These are phyloP conservation scores for Sonneratia alba DNA, from an alignment of 345 rosid species.

Conservation along the genomic window DNA sequence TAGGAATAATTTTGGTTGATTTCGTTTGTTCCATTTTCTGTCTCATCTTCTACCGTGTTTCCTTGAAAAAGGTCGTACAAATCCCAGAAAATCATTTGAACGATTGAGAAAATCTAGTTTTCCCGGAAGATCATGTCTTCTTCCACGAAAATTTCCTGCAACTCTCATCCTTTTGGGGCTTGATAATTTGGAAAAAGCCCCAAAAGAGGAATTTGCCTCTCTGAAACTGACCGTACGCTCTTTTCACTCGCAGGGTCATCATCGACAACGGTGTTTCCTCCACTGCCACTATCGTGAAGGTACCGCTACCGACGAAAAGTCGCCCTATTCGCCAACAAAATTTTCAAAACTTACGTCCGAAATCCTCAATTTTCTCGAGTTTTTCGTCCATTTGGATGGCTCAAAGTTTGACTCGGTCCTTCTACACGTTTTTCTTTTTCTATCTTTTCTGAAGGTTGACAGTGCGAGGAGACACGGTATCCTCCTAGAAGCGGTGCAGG, in stretches of 20 bases:
- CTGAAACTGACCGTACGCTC: slow-evolving; percentile 1
- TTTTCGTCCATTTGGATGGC: not conserved
- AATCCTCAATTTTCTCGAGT: not conserved
- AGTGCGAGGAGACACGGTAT: slow-evolving; percentile 89
- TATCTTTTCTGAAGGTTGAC: slow-evolving; percentile 41
- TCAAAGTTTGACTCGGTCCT: not conserved
- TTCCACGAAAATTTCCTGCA: not conserved
- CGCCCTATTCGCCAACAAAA: not conserved
- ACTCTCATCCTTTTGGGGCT: not conserved
- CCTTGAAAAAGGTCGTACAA: not conserved
- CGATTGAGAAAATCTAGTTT: not conserved
- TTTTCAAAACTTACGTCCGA: not conserved
- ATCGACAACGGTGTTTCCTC: slow-evolving; percentile 88
- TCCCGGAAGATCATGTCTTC: not conserved
- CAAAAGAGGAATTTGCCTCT: not conserved
- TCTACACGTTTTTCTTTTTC: not conserved
- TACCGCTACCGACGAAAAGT: slow-evolving; percentile 36
- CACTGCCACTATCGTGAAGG: slow-evolving; percentile 84
- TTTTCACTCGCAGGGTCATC: slow-evolving; percentile 56
- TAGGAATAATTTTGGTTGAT: not conserved
- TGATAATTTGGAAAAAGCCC: not conserved
- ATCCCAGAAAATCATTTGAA: not conserved
- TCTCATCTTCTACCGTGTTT: not conserved
- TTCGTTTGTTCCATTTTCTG: not conserved
- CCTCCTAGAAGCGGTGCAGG: slow-evolving; percentile 80